phyloP scores from a whole-genome alignment of 306 rosid species.

The Trichosanthes truncata region DNA sequence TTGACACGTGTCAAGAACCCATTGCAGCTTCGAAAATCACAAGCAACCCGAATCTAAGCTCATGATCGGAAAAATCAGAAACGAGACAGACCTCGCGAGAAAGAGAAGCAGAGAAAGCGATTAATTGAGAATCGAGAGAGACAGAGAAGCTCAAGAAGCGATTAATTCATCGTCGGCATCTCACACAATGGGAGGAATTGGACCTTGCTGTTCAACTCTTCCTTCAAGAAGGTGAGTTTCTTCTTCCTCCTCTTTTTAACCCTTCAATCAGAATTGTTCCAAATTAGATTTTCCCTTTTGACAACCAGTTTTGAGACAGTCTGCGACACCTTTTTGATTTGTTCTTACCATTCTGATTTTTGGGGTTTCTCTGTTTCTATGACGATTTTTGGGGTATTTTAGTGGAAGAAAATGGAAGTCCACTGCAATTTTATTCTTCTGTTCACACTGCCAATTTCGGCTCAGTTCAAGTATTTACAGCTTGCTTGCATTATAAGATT shows the following conservation, averaged over 20 bases:
- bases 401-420: neutral
- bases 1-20: constrained; percentile 9
- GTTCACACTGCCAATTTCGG: neutral
- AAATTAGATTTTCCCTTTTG: neutral
- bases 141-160: neutral
- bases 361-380: neutral
- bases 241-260: neutral
- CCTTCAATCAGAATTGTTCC: neutral
- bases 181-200: constrained; percentile 53
- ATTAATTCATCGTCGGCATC: neutral
- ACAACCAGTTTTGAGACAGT: neutral
- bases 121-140: neutral
- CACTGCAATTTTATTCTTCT: neutral
- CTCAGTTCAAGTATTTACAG: neutral
- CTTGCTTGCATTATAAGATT: neutral
- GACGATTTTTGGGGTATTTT: neutral
- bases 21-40: constrained; percentile 1
- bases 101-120: neutral
- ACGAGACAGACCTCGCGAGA: neutral
- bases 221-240: constrained; percentile 39
- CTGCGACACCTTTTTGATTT: neutral
- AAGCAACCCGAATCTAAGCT: neutral
- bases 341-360: neutral
- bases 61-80: neutral
- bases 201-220: constrained; percentile 31